phyloP scores from a whole-genome alignment of 2,329 filamentous ascomycete genomes.

The Geoglossum cookeanum region DNA sequence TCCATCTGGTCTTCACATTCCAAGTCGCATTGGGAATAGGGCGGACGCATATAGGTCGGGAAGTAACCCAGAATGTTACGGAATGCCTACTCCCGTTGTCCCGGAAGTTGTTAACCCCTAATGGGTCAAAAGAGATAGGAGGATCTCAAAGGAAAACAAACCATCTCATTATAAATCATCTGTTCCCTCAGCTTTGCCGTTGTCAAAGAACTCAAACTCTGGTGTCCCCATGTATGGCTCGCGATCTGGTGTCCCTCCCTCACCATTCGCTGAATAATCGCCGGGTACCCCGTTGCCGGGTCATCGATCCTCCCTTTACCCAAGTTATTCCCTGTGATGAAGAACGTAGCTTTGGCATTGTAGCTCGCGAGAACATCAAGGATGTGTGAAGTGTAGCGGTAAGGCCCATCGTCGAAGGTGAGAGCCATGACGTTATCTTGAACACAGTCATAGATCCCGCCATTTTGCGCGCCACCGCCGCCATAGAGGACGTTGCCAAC shows the following conservation, averaged over 20 bases:
- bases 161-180: conserved; percentile 2
- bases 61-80: conserved; percentile 35
- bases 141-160: background rate
- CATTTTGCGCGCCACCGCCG: conserved; percentile 20
- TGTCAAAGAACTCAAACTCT: conserved; percentile 27
- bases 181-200: conserved; percentile 25
- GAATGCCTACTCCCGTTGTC: conserved; percentile 34
- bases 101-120: background rate
- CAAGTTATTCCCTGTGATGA: conserved; percentile 30
- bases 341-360: conserved; percentile 5
- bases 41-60: conserved; percentile 32
- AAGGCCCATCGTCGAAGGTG: conserved; percentile 38
- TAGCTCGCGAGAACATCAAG: background rate
- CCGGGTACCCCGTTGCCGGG: conserved; percentile 24
- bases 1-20: conserved; percentile 23
- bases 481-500: conserved; percentile 37
- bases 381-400: background rate
- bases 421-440: conserved; percentile 41
- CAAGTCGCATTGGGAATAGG: conserved; percentile 9
- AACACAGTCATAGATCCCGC: conserved; percentile 32
- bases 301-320: conserved; percentile 37
- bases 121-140: conserved; percentile 19
- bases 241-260: conserved; percentile 29
- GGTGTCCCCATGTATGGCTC: conserved; percentile 34
- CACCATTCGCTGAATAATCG: conserved; percentile 26